Conservation (phyloP, 2,329 filamentous ascomycete species). For the Phaeophleospora eucalypticola region DNA sequence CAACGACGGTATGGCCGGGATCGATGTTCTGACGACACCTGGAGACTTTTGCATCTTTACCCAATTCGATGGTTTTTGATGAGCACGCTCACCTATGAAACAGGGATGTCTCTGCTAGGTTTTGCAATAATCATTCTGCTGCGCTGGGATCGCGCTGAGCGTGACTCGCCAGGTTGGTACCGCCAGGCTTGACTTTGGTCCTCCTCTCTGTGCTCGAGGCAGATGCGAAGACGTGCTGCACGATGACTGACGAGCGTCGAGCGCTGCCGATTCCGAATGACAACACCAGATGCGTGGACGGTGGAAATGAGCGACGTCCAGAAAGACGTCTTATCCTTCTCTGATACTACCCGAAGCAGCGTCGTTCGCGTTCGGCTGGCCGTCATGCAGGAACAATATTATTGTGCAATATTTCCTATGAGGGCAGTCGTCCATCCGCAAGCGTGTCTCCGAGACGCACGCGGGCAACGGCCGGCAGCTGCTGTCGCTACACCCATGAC, state of each 20-base stretch:
- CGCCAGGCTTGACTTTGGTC: background rate
- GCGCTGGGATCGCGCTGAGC: conserved; percentile 5
- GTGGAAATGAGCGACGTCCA: background rate
- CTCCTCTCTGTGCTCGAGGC: background rate
- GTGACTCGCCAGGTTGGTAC: conserved; percentile 8
- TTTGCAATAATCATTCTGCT: conserved; percentile 3
- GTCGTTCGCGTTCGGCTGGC: background rate
- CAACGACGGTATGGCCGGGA: background rate
- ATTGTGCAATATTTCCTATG: background rate
- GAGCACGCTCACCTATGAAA: conserved; percentile 6
- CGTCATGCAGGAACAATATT: background rate
- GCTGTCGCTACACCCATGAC: conserved; percentile 6
- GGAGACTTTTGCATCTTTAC: background rate
- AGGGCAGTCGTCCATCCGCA: background rate
- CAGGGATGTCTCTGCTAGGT: conserved; percentile 3
- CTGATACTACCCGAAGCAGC: background rate
- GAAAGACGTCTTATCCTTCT: background rate
- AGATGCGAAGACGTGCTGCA: background rate
- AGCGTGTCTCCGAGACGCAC: background rate
- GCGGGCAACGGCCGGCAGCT: background rate
- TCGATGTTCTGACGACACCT: background rate
- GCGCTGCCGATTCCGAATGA: background rate
- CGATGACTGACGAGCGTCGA: background rate
- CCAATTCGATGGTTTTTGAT: too few species aligned
- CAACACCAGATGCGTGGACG: background rate